Base-by-base conservation (phyloP, 768 basidiomycete species). In the Lentinula boryana region DNA sequence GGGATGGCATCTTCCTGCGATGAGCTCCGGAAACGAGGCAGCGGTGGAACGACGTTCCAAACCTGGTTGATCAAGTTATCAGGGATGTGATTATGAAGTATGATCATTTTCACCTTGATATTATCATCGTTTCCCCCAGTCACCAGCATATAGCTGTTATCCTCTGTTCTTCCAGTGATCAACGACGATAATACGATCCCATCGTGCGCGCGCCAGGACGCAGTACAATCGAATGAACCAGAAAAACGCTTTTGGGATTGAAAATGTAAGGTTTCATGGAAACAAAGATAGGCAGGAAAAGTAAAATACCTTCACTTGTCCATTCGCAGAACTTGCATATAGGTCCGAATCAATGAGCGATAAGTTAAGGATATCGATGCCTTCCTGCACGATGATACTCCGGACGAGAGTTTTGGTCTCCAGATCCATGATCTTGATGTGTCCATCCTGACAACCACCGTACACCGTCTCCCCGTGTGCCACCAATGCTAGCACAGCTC, bases 391-490 rank as follows among this genome's bases (percentile, higher is more conserved):
- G 16, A 95, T 88, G 60, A 98, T 88, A 0, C 87, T 93, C 54
- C 96, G 78, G 31, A 98, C 86, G 40, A 91, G 76, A 0, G 93
- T 93, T 64, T 85, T 87, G 0, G 95, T 96, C 69, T 95, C 94
- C 7, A 97, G 74, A 70, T 98, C 95, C 74, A 92, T 84, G 4
- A 98, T 87, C 64, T 89, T 89, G 66, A 98, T 91, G 65, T 90
- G 87, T 2, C 96, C 96, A 63, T 93, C 94, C 72, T 98, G 96
- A 66, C 95, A 91, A 0, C 94, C 96, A 6, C 93, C 96, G 67
- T 89, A 97, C 21, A 98, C 79, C 1, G 92, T 91, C 18, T 91
- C 91, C 21, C 87, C 88, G 36, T 80, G 79, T 0, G 83, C 82
- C 2, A 85, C 84, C 31, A 98, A 78, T 0, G 93, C 84, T n/a